Evolutionary conservation across 176 grass and related monocot species (phyloP).

Genomic region (Miscanthus lutarioriparius): DNA sequence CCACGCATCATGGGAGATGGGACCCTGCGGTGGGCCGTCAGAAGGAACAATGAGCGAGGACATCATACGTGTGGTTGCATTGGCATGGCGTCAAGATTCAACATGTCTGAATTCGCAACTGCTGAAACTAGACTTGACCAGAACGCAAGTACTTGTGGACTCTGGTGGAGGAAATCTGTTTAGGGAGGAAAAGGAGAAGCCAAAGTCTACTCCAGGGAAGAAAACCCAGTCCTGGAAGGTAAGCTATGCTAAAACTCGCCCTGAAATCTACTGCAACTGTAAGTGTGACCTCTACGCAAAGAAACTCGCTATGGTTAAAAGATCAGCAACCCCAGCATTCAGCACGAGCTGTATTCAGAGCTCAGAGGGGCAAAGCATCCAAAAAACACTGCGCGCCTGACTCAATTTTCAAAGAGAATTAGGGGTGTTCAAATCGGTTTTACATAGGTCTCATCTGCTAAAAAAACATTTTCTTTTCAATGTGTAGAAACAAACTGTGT

Average conservation of each 20-base stretch:
- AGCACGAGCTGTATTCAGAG: neutral
- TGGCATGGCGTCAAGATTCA: slow-evolving; percentile 3
- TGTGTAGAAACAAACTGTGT: neutral
- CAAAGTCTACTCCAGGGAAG: slow-evolving; percentile 26
- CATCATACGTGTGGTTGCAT: slow-evolving; percentile 13
- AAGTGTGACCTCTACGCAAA: slow-evolving; percentile 49
- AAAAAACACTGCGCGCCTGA: neutral
- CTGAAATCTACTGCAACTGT: slow-evolving; percentile 47
- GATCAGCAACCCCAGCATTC: slow-evolving; percentile 12
- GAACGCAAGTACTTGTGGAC: slow-evolving; percentile 3
- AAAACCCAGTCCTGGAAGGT: slow-evolving; percentile 46
- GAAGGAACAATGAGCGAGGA: slow-evolving; percentile 9
- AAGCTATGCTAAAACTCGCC: slow-evolving; percentile 30
- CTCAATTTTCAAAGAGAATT: neutral
- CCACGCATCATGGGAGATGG: slow-evolving; percentile 26
- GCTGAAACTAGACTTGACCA: slow-evolving; percentile 16
- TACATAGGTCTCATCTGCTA: neutral
- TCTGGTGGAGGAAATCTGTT: slow-evolving; percentile 26
- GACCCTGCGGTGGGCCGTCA: slow-evolving; percentile 40
- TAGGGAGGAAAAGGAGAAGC: neutral
- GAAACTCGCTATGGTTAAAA: slow-evolving; percentile 32
- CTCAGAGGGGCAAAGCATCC: slow-evolving; percentile 7
- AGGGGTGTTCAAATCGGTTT: neutral
- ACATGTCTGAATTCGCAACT: neutral
- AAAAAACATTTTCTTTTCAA: neutral